Percentiles rank a stretch among this genome's conserved stretches.
These are phyloP conservation scores for Talaromyces sp. DNA, from an alignment of 2,329 filamentous ascomycete species.

Conservation along the genomic window DNA sequence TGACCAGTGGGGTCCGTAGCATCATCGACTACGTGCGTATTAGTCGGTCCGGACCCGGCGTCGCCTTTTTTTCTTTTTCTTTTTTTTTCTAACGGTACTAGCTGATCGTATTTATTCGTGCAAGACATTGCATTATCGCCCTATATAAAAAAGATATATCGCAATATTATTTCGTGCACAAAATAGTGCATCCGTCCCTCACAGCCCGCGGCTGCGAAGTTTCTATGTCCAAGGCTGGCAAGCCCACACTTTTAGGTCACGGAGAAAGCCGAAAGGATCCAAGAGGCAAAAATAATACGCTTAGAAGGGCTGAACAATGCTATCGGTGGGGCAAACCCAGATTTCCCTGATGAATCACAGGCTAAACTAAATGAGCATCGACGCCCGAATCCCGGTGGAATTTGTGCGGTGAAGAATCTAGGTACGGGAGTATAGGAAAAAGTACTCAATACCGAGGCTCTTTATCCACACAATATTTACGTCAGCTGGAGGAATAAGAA, in stretches of 20 bases:
- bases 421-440: not conserved
- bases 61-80: not conserved
- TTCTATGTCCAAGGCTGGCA: not conserved
- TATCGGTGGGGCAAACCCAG: not conserved
- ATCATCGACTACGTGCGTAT: not conserved
- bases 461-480: not conserved
- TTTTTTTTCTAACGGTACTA: not conserved
- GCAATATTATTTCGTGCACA: not conserved
- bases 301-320: not conserved
- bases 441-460: not conserved
- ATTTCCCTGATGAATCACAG: not conserved
- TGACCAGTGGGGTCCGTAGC: not conserved
- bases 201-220: not conserved
- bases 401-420: not conserved
- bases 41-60: not conserved
- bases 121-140: no score
- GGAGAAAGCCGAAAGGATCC: not conserved
- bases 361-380: not conserved
- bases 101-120: not conserved
- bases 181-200: not conserved
- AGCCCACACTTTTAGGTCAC: not conserved
- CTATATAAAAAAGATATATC: not conserved
- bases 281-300: not conserved
- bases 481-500: not conserved
- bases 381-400: not conserved